These are phyloP conservation scores for Mucor lusitanicus DNA, from an alignment of 371 early-diverging fungal genomes.

Conservation along the genomic window DNA sequence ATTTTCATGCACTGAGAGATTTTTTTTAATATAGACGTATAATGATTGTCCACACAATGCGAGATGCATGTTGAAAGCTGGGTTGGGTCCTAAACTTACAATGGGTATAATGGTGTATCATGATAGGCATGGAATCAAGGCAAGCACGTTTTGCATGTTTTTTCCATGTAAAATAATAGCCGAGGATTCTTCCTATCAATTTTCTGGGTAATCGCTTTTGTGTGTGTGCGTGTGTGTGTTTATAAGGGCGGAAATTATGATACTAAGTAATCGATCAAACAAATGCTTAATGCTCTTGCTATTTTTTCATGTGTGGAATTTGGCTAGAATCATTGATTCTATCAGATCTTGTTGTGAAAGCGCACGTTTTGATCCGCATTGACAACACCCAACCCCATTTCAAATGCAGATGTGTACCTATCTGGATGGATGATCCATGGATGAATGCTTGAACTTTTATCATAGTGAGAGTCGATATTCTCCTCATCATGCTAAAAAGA, in stretches of 20 bases:
- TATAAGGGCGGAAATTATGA: not conserved
- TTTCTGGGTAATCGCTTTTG: not conserved
- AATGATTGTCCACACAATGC: not conserved
- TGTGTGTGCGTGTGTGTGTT: not conserved
- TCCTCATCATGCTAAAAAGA: too few species aligned
- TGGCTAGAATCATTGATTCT: too few species aligned
- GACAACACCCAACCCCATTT: not conserved
- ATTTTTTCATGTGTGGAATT: not conserved
- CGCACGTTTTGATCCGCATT: not conserved
- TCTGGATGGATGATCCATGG: not conserved
- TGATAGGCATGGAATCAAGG: not conserved
- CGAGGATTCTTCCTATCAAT: not conserved
- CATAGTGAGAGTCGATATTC: too few species aligned
- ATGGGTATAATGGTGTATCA: not conserved
- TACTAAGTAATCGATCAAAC: not conserved
- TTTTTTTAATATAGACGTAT: conserved; percentile 2
- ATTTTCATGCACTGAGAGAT: not conserved
- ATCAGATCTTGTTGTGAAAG: not conserved
- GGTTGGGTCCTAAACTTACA: not conserved
- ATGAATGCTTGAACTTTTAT: too few species aligned
- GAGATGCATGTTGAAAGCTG: not conserved
- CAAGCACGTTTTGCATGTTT: not conserved
- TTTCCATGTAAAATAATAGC: conserved; percentile 1
- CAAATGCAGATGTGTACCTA: not conserved
- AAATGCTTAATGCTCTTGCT: not conserved